A percentile compares a stretch with the other conserved stretches of the same genome.
Conservation (phyloP, 1,284 basidiomycete genomes). For the Fistulina hepatica region DNA sequence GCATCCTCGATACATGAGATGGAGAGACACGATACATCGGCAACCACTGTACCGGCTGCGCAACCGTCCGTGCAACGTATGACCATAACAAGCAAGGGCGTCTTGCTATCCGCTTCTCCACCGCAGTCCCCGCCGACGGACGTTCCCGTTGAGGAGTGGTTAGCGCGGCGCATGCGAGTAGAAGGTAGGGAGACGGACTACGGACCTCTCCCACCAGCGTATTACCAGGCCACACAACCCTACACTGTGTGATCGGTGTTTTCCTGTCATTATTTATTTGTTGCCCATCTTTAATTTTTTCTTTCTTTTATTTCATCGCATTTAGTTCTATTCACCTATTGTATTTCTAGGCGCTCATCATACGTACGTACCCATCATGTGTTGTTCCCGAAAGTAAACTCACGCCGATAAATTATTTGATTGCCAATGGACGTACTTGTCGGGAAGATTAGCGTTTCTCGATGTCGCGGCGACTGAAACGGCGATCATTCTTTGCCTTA, state of each 20-base stretch:
- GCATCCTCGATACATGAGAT: no score
- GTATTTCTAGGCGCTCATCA: no score
- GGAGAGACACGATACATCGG: neutral
- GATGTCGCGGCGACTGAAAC: no score
- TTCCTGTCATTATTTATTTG: conserved; percentile 3
- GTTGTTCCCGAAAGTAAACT: no score
- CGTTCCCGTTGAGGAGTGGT: neutral
- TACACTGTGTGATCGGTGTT: neutral
- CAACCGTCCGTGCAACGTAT: neutral
- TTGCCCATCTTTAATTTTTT: no score
- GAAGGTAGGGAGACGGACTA: neutral
- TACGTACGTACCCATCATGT: no score
- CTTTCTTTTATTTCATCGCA: conserved; percentile 15
- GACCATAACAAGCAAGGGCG: neutral
- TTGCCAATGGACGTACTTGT: no score
- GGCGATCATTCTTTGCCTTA: no score
- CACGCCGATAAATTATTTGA: no score
- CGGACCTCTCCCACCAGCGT: neutral
- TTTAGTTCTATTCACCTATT: no score
- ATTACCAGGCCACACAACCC: neutral
- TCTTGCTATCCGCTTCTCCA: neutral
- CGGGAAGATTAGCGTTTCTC: no score
- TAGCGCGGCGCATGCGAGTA: neutral
- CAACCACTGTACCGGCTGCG: neutral
- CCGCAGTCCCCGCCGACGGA: neutral